Evolutionary conservation across 331 rosid genomes (phyloP), one percentile per base, ranked within the genome.

Genomic region (Malus hybrid): DNA sequence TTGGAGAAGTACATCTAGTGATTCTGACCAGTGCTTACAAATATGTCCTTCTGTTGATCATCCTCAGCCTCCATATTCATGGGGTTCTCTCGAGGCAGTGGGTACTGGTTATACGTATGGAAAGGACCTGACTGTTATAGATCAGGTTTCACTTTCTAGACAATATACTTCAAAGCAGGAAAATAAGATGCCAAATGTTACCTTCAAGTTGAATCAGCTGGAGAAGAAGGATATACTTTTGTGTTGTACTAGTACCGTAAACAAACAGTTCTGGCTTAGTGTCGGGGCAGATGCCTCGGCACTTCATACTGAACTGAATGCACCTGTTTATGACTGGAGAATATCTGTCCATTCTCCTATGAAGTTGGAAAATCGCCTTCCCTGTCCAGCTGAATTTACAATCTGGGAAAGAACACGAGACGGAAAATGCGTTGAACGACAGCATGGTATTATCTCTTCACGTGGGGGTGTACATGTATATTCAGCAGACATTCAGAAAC

Each of bases 251-350:
- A 82, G 88, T 73, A 81, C 81, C 56, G 83, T 91, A 79, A 86
- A 80, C 80, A 87, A 82, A 77, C 88, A 87, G 42, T 80, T 89
- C 59, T 94, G 99, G 99, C 83, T 94, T 61, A 92, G 99, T 72
- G 76, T 88, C 75, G 93, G 93, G 60, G 84, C 92, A 33, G 99
- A 94, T 86, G 99, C 99, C 69, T 80, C 95, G 10, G 92, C 90
- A 83, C 99, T 94, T 81, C 90, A 90, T 84, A 94, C 97, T 67
- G 99, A 92, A 80, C 80, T 92, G 74, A 94, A 94, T 81, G 76
- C 84, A 57, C 99, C 99, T 76, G 93, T 94, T 62, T 94, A 92
- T 83, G 99, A 94, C 84, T 92, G 99, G 99, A 86, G 80, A 90
- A 24, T 24, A 24, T 24, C 24, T 24, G 24, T 24, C 24, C 24